These are phyloP conservation scores for Paracamarosporium sp. DNA, from an alignment of 2,329 filamentous ascomycete species.

Conservation along the genomic window DNA sequence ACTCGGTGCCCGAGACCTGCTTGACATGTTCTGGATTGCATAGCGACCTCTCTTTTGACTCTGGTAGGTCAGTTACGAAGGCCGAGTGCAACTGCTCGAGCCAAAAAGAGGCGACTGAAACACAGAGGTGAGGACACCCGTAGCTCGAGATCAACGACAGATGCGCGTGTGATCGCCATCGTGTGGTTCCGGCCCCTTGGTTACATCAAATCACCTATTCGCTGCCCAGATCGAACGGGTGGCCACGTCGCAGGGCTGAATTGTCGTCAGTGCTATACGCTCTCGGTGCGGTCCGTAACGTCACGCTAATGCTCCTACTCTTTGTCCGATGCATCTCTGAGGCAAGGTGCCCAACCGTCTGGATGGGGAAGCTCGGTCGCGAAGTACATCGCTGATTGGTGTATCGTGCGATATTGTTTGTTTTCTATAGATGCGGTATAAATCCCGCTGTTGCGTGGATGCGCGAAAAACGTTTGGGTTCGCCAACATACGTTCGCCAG, in stretches of 20 bases:
- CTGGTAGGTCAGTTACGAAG: neutral
- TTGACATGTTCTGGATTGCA: neutral
- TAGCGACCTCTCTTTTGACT: neutral
- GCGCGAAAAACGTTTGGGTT: neutral
- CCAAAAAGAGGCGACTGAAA: slow-evolving; percentile 4
- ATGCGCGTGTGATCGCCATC: neutral
- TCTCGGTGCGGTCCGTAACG: slow-evolving; percentile 1
- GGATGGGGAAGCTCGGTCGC: neutral
- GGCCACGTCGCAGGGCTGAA: neutral
- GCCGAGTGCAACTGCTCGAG: neutral
- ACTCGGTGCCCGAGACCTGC: slow-evolving; percentile 5
- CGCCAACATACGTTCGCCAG: neutral
- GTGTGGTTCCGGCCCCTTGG: neutral
- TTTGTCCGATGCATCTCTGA: neutral
- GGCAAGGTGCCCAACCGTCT: neutral
- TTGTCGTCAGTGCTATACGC: neutral
- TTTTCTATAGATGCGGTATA: neutral
- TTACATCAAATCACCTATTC: slow-evolving; percentile 3
- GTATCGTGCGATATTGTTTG: neutral
- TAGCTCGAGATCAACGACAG: neutral
- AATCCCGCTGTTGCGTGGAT: neutral
- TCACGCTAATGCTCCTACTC: neutral
- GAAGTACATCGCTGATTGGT: neutral
- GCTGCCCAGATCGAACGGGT: neutral
- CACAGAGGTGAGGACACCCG: neutral